Base-by-base conservation (phyloP, 192 early-diverging fungal genomes). In the Ramicandelaber brevisporus region DNA sequence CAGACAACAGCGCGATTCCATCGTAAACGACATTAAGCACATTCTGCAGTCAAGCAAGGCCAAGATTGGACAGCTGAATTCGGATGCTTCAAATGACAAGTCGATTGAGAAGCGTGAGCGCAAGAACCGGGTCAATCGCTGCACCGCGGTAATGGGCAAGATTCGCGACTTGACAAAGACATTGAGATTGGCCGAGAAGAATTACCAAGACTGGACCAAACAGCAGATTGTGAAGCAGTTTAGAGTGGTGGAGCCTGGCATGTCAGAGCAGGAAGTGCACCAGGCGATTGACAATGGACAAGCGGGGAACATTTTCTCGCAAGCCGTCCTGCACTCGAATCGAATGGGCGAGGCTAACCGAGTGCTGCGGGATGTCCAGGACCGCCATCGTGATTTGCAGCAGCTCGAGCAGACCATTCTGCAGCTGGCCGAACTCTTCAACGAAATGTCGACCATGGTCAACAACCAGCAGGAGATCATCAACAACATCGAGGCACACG, bases 391-490 rank as follows among this genome's bases (percentile, higher is more conserved):
- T n/a, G 57, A 59, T 23, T 51, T 59, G 20, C 40, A 33, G 9
- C 44, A 53, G 35, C 50, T 59, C 17, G 57, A 59, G 17, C 31
- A 43, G 51, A 51, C 47, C 5, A 39, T 53, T 27, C 28, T 6
- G 30, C 36, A 54, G 29, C 47, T 59, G 21, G 41, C 44, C 8
- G 41, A 50, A 20, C 44, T 59, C 44, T 54, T 59, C 37, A 31
- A 40, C 31, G 52, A 54, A 29, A 30, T 59, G 6, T 35, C 44
- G 4, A 44, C 50, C 7, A 50, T 59, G 51, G 44, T 59, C 36
- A 37, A 54, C 44, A 40, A 39, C 35, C 57, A 59, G 46, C 57
- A 59, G 41, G 57, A 53, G 14, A 30, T 50, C 21, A 45, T 59
- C 20, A 48, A 59, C 34, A 54, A 26, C 40, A 50, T 59, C 20